A percentile compares a stretch with the other conserved stretches of the same genome.
phyloP scores from a whole-genome alignment of 345 rosid species.

The Raphanus raphanistrum region DNA sequence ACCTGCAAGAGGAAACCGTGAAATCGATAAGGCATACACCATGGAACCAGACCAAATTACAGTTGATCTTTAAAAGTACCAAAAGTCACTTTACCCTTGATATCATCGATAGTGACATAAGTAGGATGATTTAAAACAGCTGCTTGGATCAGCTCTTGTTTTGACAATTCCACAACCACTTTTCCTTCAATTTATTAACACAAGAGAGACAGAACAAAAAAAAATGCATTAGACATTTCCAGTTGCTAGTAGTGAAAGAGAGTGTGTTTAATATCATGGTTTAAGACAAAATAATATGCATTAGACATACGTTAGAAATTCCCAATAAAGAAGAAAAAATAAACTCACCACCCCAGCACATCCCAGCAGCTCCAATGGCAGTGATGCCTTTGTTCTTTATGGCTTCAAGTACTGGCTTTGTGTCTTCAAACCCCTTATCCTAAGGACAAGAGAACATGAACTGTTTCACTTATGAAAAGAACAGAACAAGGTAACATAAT shows the following conservation, averaged over 20 bases:
- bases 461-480: slow-evolving; percentile 1
- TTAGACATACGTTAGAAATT: not conserved
- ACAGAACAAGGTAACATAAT: not conserved
- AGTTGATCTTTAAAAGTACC: not conserved
- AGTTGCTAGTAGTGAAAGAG: too few species aligned
- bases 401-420: slow-evolving; percentile 65
- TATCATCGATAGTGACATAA: slow-evolving; percentile 59
- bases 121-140: slow-evolving; percentile 77
- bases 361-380: slow-evolving; percentile 65
- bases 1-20: slow-evolving; percentile 34
- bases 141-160: slow-evolving; percentile 57
- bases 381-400: slow-evolving; percentile 59
- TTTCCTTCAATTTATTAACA: slow-evolving; percentile 44
- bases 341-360: slow-evolving; percentile 68
- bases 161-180: slow-evolving; percentile 68
- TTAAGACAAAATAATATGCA: too few species aligned
- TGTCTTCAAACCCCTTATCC: slow-evolving; percentile 80
- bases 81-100: slow-evolving; percentile 52
- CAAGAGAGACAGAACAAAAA: not conserved
- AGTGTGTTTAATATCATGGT: not conserved
- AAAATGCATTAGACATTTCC: not conserved
- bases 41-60: not conserved
- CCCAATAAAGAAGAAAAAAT: too few species aligned
- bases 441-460: slow-evolving; percentile 24
- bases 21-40: not conserved